phyloP scores from a whole-genome alignment of 2,329 filamentous ascomycete genomes.

The Aspergillus transmontanensis region DNA sequence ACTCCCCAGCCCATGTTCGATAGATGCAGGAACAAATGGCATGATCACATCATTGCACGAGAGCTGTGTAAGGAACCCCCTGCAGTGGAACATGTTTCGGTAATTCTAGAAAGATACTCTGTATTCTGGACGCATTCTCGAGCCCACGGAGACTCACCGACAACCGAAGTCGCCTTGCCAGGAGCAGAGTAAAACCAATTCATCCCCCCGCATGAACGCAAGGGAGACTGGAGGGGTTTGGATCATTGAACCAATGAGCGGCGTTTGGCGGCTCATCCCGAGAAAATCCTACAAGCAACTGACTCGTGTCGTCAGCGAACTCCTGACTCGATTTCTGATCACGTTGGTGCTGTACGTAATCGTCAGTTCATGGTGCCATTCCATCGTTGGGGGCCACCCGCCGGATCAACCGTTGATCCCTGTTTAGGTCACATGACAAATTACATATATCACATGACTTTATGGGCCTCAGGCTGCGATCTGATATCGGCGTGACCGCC shows the following conservation, averaged over 20 bases:
- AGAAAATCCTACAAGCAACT: slow-evolving; percentile 13
- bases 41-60: not conserved
- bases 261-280: slow-evolving; percentile 13
- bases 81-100: not conserved
- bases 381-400: not conserved
- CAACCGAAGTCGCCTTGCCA: not conserved
- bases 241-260: slow-evolving; percentile 14
- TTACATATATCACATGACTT: not conserved
- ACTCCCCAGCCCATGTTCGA: not conserved
- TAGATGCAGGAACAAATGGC: not conserved
- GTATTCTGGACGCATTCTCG: not conserved
- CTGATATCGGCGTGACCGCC: slow-evolving; percentile 12
- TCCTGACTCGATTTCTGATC: slow-evolving; percentile 2
- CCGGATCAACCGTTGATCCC: not conserved
- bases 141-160: not conserved
- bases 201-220: slow-evolving; percentile 21
- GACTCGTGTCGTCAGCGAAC: slow-evolving; percentile 28
- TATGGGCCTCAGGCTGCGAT: slow-evolving; percentile 17
- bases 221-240: slow-evolving; percentile 6
- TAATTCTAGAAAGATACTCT: not conserved
- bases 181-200: not conserved
- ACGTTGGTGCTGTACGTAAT: not conserved
- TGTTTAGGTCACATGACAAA: slow-evolving; percentile 9
- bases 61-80: not conserved
- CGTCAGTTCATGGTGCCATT: not conserved